Percentiles rank a stretch among this genome's conserved stretches.
phyloP scores from a whole-genome alignment of 345 rosid genomes.

The Citrus mangshanensis region DNA sequence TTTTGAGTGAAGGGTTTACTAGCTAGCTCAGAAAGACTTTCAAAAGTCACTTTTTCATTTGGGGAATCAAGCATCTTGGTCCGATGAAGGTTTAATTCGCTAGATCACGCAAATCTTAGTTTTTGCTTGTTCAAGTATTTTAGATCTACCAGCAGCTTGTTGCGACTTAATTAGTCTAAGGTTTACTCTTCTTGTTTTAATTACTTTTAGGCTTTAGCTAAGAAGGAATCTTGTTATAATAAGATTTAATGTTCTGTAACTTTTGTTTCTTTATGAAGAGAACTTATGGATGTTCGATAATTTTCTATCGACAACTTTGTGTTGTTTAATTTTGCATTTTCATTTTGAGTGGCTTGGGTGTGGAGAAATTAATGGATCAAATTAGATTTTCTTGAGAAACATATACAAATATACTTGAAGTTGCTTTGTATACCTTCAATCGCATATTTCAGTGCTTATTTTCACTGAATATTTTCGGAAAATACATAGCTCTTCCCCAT shows the following conservation, averaged over 20 bases:
- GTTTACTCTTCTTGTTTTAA: not conserved
- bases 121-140: not conserved
- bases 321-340: too few relatives aligned
- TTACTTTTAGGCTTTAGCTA: not conserved
- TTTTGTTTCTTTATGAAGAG: too few relatives aligned
- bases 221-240: not conserved
- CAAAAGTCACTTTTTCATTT: not conserved
- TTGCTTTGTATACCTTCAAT: too few relatives aligned
- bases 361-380: not conserved
- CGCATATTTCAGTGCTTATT: too few relatives aligned
- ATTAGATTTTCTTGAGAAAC: too few relatives aligned
- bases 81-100: slow-evolving; percentile 30
- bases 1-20: not conserved
- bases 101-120: slow-evolving; percentile 11
- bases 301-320: too few relatives aligned
- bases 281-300: too few relatives aligned
- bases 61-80: slow-evolving; percentile 60
- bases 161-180: not conserved
- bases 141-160: not conserved
- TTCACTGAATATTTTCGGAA: too few relatives aligned
- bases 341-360: not conserved
- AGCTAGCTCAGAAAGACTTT: not conserved
- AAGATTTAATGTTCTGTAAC: not conserved
- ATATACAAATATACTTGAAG: too few relatives aligned
- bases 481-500: too few relatives aligned